Conservation (phyloP, 2,329 filamentous ascomycete species). For the Fusarium praegraminearum region DNA sequence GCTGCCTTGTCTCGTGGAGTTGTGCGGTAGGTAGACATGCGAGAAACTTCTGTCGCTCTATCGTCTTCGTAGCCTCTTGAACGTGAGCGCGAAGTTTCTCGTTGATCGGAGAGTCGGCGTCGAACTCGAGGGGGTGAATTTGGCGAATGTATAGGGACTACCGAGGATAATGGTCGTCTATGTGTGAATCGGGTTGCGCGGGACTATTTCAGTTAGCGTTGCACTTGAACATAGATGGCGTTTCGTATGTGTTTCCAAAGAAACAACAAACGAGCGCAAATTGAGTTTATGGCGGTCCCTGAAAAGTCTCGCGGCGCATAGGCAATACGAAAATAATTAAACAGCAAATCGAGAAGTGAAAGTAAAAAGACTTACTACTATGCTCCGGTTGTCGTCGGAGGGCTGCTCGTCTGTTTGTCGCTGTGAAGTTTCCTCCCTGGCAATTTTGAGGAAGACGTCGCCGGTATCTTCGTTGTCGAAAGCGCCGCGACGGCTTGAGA, state of each 20-base stretch:
- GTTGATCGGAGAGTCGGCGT: slow-evolving; percentile 69
- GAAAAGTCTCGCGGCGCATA: slow-evolving; percentile 2
- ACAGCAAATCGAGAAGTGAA: slow-evolving; percentile 8
- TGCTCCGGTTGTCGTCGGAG: slow-evolving; percentile 52
- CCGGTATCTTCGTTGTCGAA: slow-evolving; percentile 64
- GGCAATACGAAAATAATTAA: slow-evolving; percentile 16
- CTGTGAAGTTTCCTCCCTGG: slow-evolving; percentile 63
- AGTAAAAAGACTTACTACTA: slow-evolving; percentile 59
- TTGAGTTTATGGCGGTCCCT: slow-evolving; percentile 4
- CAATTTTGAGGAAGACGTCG: slow-evolving; percentile 70
- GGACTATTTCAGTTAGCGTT: slow-evolving; percentile 55
- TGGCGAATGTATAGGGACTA: slow-evolving; percentile 61
- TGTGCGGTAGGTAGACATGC: slow-evolving; percentile 60
- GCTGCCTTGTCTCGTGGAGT: slow-evolving; percentile 58
- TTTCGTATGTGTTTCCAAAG: background rate
- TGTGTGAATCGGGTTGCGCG: slow-evolving; percentile 61
- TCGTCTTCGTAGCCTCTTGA: slow-evolving; percentile 59
- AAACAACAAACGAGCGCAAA: slow-evolving; percentile 7
- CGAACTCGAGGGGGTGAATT: slow-evolving; percentile 63
- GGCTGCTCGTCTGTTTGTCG: slow-evolving; percentile 53
- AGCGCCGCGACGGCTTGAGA: slow-evolving; percentile 53
- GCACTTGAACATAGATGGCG: slow-evolving; percentile 15
- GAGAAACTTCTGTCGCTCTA: slow-evolving; percentile 55
- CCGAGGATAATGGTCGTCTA: slow-evolving; percentile 66
- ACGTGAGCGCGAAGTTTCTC: slow-evolving; percentile 57